Evolutionary conservation across 2,329 filamentous ascomycete genomes (phyloP), one percentile per base, ranked within the genome.

Genomic region (Cercospora sp.): DNA sequence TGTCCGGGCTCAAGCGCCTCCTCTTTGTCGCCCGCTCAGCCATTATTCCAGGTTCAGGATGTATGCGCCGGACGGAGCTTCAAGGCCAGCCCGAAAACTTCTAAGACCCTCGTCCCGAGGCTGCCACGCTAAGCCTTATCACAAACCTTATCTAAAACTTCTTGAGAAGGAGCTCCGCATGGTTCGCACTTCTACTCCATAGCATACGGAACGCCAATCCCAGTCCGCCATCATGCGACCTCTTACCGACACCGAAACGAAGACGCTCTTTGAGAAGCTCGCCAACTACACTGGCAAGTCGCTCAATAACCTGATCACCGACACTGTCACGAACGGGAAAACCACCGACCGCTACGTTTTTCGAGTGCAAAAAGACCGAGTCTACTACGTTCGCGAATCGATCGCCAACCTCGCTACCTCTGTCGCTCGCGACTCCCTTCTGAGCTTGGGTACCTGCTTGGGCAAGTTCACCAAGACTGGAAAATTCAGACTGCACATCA

Each of bases 391-490:
- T 51, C 90, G 91, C 69, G 89, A 96, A 71, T 93, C 91, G 1
- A 87, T 98, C 68, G 94, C 94, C 69, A 98, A 98, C 80, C 84
- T 98, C 45, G 94, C 95, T 34, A 96, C 92, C 4, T 93, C 91
- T 24, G 88, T 98, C 72, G 87, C 91, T 43, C 89, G 93, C 74
- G 90, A 92, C 73, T 91, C 90, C 78, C 87, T 98, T 1, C 87
- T 97, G 62, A 94, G 91, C 0, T 84, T 97, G n/a, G 94, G 94
- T 28, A 94, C 91, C 26, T 97, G 94, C 79, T 82, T 98, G 12
- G 93, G 93, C 77, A 97, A 97, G 80, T 96, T 97, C 83, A 97
- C 94, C 70, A 98, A 97, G 85, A 92, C 93, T 4, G 93, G 93
- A 71, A 97, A 98, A 81, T 98, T 99, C 84, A 86, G 94, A 63